Percentiles rank a stretch among this genome's conserved stretches.
Conservation (phyloP, 495 filamentous ascomycete species). For the Penicillium bialowiezense region DNA sequence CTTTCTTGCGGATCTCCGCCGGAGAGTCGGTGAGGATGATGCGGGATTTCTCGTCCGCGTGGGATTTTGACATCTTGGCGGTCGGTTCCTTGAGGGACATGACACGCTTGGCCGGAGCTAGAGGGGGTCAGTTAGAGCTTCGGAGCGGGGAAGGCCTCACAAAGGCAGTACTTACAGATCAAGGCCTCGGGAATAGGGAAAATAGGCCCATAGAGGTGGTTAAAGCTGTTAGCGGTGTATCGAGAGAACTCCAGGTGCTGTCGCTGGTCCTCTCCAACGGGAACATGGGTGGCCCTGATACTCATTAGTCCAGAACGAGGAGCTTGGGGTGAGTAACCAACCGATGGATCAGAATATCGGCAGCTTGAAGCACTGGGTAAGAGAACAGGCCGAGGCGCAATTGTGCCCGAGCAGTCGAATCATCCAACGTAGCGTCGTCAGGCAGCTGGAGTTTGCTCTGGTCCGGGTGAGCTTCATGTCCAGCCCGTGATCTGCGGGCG, state of each 20-base stretch:
- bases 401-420: conserved; percentile 50
- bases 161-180: conserved; percentile 67
- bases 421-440: conserved; percentile 51
- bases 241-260: conserved; percentile 94
- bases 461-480: conserved; percentile 6
- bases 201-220: conserved; percentile 63
- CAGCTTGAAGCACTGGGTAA: conserved; percentile 93
- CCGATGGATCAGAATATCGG: conserved; percentile 88
- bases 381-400: conserved; percentile 92
- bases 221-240: conserved; percentile 80
- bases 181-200: conserved; percentile 70
- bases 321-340: conserved; percentile 24
- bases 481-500: neutral
- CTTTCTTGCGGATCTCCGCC: conserved; percentile 59
- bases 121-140: conserved; percentile 7
- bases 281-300: conserved; percentile 81
- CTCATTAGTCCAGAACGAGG: neutral
- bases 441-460: conserved; percentile 69
- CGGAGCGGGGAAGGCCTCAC: too few species aligned
- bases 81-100: conserved; percentile 80
- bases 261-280: conserved; percentile 87
- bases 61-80: conserved; percentile 92
- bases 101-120: conserved; percentile 74
- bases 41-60: conserved; percentile 62
- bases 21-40: conserved; percentile 76